These are phyloP conservation scores for Bipolaris cookei DNA, from an alignment of 2,329 filamentous ascomycete species.

Conservation along the genomic window DNA sequence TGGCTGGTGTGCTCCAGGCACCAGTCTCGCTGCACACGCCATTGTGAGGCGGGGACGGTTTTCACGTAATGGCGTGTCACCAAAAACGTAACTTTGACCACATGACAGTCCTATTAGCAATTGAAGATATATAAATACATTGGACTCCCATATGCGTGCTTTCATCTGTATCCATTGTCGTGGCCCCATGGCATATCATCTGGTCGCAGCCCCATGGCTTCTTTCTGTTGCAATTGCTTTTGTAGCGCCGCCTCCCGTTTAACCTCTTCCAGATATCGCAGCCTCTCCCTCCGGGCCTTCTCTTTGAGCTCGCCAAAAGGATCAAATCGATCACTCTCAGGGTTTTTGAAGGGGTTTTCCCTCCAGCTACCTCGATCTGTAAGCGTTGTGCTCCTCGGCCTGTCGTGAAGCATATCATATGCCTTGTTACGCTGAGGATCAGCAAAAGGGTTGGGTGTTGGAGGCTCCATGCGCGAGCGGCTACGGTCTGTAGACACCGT, in stretches of 20 bases:
- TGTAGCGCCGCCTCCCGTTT: constrained; percentile 30
- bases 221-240: constrained; percentile 29
- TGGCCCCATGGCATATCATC: constrained; percentile 16
- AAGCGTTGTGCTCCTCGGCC: constrained; percentile 43
- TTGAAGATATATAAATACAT: not conserved
- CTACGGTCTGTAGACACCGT: constrained; percentile 39
- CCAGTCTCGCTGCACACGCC: constrained; percentile 9
- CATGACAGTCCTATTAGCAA: not conserved
- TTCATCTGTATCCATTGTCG: constrained; percentile 10
- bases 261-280: constrained; percentile 34
- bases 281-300: constrained; percentile 38
- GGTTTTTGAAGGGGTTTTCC: constrained; percentile 45
- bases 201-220: constrained; percentile 36
- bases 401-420: constrained; percentile 43
- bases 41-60: not conserved
- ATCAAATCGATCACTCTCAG: constrained; percentile 45
- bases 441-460: constrained; percentile 45
- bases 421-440: constrained; percentile 47
- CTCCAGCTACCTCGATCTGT: constrained; percentile 46
- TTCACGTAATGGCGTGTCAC: constrained; percentile 11
- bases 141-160: not conserved
- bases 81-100: not conserved
- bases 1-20: constrained; percentile 11
- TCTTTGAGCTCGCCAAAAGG: constrained; percentile 47
- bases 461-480: constrained; percentile 17